Base-by-base conservation (phyloP, 805 yeast species). In the Starmerella apicola region DNA sequence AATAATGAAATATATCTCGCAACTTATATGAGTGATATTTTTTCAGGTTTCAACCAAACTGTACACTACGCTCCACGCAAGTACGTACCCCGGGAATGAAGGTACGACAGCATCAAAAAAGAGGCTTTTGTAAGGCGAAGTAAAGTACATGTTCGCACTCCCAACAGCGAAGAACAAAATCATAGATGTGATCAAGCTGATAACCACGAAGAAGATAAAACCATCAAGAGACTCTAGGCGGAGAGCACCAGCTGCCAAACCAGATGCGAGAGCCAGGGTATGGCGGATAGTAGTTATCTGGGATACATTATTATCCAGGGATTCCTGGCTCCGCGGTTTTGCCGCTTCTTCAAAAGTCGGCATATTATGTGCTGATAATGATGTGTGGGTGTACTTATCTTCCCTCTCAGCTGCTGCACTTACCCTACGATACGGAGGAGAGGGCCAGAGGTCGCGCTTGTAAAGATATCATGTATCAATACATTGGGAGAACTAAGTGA, bases 191-290 rank as follows among this genome's bases (percentile, higher is more conserved):
- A 43, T 39, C 10, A 30, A 21, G 27, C 24, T 30, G 1, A 23
- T 8, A 1, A 55, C 45, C 1, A 65, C 15, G 45, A 70, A 73
- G 50, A 68, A 64, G 2, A 54, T 45, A 41, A 75, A 61, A 12
- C 81, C 81, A 16, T 57, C 32, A 17, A 63, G 43, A 3, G 77
- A 66, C 43, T 72, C 71, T 19, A 74, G 58, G 42, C 67, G 67
- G 22, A 75, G 51, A 23, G 74, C 66, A 4, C 81, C 81, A 13
- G 75, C 72, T 16, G 69, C 68, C 3, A 68, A 51, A 12, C 81
- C 81, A 23, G 63, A 60, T 2, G 67, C 59, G 20, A 75, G 58
- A 5, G 75, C 64, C 3, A 70, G 60, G n/a, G 67, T 53, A 47
- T 72, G 76, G 34, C 70, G 64, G 2, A 69, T 43, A 15, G 42